Percentiles rank a stretch among this genome's conserved stretches.
phyloP scores from a whole-genome alignment of 768 basidiomycete species.

The Heimioporus sp. region DNA sequence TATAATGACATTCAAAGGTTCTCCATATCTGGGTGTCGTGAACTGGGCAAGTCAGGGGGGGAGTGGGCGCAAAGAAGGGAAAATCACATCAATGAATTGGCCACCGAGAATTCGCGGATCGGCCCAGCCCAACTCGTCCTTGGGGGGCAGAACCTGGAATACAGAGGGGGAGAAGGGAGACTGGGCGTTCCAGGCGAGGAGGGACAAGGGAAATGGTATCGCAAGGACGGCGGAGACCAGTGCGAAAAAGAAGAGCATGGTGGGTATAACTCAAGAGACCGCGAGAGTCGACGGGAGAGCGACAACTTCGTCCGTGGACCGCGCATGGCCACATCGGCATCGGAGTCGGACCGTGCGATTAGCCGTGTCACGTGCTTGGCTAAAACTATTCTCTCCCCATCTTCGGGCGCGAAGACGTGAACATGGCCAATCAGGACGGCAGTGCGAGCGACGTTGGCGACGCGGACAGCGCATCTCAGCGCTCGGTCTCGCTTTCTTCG shows the following conservation, averaged over 20 bases:
- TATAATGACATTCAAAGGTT: slow-evolving; percentile 84
- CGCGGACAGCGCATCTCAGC: slow-evolving; percentile 76
- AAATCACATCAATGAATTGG: slow-evolving; percentile 68
- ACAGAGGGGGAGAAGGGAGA: background rate
- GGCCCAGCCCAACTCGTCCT: slow-evolving; percentile 40
- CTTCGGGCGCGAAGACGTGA: slow-evolving; percentile 3
- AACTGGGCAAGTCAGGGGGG: slow-evolving; percentile 41
- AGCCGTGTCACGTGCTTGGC: slow-evolving; percentile 16
- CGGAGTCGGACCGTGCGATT: background rate
- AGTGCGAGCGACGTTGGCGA: slow-evolving; percentile 50
- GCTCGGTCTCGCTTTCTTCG: slow-evolving; percentile 73
- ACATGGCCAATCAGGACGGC: slow-evolving; percentile 17
- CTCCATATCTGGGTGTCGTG: slow-evolving; percentile 63
- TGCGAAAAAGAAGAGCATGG: background rate
- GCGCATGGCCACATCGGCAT: background rate
- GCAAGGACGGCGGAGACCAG: slow-evolving; percentile 13
- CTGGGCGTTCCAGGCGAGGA: slow-evolving; percentile 10
- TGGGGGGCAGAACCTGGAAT: slow-evolving; percentile 13
- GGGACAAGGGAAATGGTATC: slow-evolving; percentile 10
- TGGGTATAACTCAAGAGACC: background rate
- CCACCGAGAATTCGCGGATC: slow-evolving; percentile 79
- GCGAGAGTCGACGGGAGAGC: too few species aligned
- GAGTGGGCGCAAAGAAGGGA: background rate
- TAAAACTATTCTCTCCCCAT: too few species aligned
- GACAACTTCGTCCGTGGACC: background rate